Conservation (phyloP, 208 protist species). For the Wallacemonas sp. region DNA sequence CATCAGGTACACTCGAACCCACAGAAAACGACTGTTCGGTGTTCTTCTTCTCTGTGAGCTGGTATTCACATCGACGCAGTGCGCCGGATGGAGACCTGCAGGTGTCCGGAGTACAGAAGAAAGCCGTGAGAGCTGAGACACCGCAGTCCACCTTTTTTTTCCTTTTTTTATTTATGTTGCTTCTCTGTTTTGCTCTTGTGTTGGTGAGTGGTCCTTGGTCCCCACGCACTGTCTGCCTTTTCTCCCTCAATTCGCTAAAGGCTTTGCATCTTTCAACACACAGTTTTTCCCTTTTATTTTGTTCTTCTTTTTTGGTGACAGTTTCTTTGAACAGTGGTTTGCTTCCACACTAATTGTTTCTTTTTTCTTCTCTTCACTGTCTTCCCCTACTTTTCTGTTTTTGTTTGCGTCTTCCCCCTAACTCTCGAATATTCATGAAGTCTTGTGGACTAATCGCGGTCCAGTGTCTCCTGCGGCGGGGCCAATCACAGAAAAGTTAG, state of each 20-base stretch:
- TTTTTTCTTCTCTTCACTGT: conserved; percentile 25
- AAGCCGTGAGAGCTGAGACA: no score
- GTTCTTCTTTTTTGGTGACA: conserved; percentile 2
- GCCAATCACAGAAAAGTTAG: no score
- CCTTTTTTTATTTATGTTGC: conserved; percentile 12
- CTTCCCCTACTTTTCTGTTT: conserved; percentile 3
- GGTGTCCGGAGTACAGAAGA: no score
- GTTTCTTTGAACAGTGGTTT: conserved; percentile 21
- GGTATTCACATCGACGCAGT: no score
- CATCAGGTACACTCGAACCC: no score
- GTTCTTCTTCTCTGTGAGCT: no score
- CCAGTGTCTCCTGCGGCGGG: no score
- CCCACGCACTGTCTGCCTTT: neutral
- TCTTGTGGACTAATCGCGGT: neutral
- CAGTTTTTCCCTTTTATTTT: conserved; percentile 8
- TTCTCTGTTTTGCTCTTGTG: neutral
- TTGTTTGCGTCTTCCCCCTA: neutral
- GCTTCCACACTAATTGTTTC: conserved; percentile 5
- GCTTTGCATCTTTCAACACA: neutral
- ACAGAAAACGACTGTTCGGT: no score
- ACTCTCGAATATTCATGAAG: neutral
- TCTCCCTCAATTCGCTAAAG: neutral
- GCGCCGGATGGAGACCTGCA: no score
- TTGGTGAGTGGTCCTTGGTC: neutral
- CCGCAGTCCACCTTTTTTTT: no score